phyloP scores from a whole-genome alignment of 2,329 filamentous ascomycete species.

The Ceratocystis cubensis region DNA sequence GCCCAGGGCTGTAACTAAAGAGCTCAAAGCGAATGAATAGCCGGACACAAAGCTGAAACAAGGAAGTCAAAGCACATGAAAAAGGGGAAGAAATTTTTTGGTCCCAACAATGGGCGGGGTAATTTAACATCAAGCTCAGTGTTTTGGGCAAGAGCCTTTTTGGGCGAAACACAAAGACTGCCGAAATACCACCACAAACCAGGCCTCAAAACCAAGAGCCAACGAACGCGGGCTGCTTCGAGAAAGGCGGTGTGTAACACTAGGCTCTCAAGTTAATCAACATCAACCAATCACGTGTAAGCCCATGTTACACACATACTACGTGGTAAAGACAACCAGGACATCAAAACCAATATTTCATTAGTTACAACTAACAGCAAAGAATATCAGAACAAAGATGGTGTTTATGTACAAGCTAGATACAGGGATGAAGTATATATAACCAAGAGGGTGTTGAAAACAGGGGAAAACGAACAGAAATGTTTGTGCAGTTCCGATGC shows the following conservation, averaged over 20 bases:
- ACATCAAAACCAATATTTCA: background rate
- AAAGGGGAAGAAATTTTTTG: too few species aligned
- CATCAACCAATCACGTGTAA: background rate
- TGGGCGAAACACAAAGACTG: too few species aligned
- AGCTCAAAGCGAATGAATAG: background rate
- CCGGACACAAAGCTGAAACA: too few species aligned
- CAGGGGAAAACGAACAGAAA: background rate
- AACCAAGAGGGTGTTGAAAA: background rate
- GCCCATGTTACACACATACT: background rate
- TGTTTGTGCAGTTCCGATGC: background rate
- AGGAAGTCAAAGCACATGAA: too few species aligned
- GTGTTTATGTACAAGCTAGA: conserved; percentile 5
- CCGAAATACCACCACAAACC: too few species aligned
- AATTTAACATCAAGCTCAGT: too few species aligned
- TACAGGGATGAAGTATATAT: conserved; percentile 2
- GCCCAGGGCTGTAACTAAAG: background rate
- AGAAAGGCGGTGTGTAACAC: background rate
- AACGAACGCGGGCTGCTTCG: background rate
- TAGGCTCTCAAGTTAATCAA: background rate
- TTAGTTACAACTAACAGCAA: conserved; percentile 5
- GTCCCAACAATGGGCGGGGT: too few species aligned
- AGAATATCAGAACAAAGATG: background rate
- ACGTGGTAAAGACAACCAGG: background rate
- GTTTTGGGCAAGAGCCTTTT: too few species aligned
- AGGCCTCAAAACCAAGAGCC: too few species aligned